Percentiles rank a stretch among this genome's conserved stretches.
Conservation (phyloP, 306 rosid genomes). For the Cicer cuneatum region DNA sequence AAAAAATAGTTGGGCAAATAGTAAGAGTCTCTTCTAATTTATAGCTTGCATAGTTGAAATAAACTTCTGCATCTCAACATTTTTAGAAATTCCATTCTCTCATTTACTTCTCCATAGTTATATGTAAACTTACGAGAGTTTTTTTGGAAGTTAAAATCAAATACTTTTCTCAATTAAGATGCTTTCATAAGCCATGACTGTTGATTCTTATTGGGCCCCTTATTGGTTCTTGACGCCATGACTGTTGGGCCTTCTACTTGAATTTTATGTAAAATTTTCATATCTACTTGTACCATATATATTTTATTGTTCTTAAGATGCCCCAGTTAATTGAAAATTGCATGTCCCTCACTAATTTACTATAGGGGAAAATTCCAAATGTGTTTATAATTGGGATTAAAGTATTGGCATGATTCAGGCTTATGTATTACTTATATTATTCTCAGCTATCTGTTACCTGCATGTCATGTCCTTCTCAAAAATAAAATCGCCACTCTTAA, state of each 20-base stretch:
- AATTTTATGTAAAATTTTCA: background rate
- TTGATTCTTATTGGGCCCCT: background rate
- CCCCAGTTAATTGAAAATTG: background rate
- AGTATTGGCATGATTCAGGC: background rate
- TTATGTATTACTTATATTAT: background rate
- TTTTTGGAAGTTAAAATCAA: background rate
- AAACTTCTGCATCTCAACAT: background rate
- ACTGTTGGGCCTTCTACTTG: background rate
- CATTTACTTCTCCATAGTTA: background rate
- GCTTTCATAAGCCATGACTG: background rate
- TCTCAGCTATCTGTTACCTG: slow-evolving; percentile 14
- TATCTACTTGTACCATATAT: background rate
- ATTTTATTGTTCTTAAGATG: background rate
- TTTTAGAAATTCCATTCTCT: background rate
- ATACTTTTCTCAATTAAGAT: background rate
- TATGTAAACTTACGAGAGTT: background rate
- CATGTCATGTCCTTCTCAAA: slow-evolving; percentile 11
- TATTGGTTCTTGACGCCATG: background rate
- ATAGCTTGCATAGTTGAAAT: background rate
- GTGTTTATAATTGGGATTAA: background rate
- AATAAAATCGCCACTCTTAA: background rate
- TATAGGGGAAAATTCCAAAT: background rate
- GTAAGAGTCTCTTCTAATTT: background rate
- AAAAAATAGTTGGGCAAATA: too few species aligned
- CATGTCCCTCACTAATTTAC: background rate